phyloP scores from a whole-genome alignment of 495 filamentous ascomycete genomes.

The Trichocladium uniseriatum region DNA sequence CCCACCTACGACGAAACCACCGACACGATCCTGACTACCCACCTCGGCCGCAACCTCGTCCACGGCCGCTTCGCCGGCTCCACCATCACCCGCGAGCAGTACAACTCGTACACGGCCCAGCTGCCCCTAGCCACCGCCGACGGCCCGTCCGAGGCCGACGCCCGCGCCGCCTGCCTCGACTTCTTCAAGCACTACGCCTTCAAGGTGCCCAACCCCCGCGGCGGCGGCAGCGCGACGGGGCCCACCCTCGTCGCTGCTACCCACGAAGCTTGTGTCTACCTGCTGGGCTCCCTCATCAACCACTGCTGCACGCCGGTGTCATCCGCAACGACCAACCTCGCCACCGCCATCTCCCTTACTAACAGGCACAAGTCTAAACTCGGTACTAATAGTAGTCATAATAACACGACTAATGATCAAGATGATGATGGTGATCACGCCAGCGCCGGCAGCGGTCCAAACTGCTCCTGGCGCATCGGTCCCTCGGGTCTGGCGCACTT shows the following conservation, averaged over 20 bases:
- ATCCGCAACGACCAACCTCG: neutral
- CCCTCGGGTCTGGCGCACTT: constrained; percentile 13
- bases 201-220: neutral
- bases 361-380: neutral
- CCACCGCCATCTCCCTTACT: neutral
- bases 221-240: neutral
- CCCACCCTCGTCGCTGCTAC: too few species aligned
- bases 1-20: neutral
- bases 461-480: constrained; percentile 22
- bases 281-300: constrained; percentile 27
- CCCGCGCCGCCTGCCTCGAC: constrained; percentile 6
- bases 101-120: constrained; percentile 7
- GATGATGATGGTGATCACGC: neutral
- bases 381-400: neutral
- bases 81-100: constrained; percentile 13
- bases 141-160: constrained; percentile 1
- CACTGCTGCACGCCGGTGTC: constrained; percentile 23
- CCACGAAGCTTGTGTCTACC: constrained; percentile 19
- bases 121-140: neutral
- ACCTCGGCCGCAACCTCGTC: constrained; percentile 14
- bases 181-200: constrained; percentile 28
- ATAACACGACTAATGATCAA: neutral
- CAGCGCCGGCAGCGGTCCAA: constrained; percentile 11
- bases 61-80: constrained; percentile 13
- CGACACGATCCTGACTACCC: neutral